Evolutionary conservation across 345 rosid species (phyloP).

Genomic region (Eucalyptus regnans): DNA sequence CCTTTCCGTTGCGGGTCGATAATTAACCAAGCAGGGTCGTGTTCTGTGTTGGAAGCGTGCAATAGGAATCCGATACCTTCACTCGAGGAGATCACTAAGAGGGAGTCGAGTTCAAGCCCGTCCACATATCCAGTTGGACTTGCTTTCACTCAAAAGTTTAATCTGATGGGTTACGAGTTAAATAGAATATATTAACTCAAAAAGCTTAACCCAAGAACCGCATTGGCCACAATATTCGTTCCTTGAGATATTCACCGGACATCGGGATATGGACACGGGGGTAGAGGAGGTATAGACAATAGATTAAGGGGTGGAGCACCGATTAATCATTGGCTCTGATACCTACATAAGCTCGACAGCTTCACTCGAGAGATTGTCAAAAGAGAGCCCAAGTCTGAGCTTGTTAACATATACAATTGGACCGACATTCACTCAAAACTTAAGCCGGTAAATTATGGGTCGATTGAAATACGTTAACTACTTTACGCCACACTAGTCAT

Average conservation of each 20-base stretch:
- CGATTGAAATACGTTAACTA: fast-evolving
- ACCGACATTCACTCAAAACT: fast-evolving
- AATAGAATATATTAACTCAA: background rate
- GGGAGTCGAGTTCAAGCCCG: fast-evolving
- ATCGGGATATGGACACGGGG: fast-evolving
- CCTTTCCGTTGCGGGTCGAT: background rate
- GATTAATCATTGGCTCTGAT: background rate
- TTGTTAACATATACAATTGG: background rate
- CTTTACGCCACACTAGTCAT: fast-evolving
- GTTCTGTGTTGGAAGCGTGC: fast-evolving
- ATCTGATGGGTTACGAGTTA: background rate
- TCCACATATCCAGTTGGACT: background rate
- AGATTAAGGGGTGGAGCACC: background rate
- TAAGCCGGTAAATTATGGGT: background rate
- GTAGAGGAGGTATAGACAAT: background rate
- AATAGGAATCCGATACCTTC: background rate
- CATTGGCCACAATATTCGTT: background rate
- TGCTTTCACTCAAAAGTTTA: background rate
- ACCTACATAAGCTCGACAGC: fast-evolving
- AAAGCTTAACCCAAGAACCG: fast-evolving
- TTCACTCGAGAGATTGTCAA: background rate
- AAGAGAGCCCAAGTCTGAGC: fast-evolving
- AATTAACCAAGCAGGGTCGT: background rate
- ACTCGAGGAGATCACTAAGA: fast-evolving
- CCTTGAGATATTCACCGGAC: background rate